Conservation (phyloP, 176 grass and related monocot genomes). For the Saccharum officinarum region DNA sequence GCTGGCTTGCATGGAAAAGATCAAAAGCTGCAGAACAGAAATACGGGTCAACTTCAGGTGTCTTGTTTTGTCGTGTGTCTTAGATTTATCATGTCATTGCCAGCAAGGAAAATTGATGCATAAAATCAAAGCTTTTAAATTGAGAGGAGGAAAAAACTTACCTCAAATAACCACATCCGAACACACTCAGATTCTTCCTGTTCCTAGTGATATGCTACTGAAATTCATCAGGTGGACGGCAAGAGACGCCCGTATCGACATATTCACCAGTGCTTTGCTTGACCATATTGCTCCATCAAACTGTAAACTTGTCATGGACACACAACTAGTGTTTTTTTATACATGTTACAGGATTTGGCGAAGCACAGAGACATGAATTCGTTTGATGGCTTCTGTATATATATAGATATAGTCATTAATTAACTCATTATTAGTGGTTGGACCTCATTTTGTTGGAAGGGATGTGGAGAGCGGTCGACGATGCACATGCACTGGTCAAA, state of each 20-base stretch:
- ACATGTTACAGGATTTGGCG: not conserved
- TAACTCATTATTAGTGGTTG: slow-evolving; percentile 13
- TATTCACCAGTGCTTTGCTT: slow-evolving; percentile 4
- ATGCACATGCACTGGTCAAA: slow-evolving; percentile 11
- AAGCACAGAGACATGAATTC: not conserved
- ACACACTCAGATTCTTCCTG: not conserved
- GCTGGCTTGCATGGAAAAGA: slow-evolving; percentile 15
- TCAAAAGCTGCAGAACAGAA: not conserved
- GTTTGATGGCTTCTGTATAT: not conserved
- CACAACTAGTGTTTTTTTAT: not conserved
- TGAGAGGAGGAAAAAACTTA: not conserved
- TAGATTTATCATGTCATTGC: not conserved
- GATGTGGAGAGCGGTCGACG: not conserved
- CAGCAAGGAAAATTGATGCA: not conserved
- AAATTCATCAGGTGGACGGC: slow-evolving; percentile 7
- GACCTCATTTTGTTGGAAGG: slow-evolving; percentile 32
- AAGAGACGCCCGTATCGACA: not conserved
- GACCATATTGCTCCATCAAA: slow-evolving; percentile 9
- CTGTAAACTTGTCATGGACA: not conserved
- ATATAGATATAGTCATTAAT: not conserved
- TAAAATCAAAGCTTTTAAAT: not conserved
- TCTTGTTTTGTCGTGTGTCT: not conserved
- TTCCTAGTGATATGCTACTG: slow-evolving; percentile 17
- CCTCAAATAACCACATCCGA: not conserved
- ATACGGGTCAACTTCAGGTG: not conserved